phyloP scores from a whole-genome alignment of 2,329 filamentous ascomycete species.

The Cladophialophora bantiana region DNA sequence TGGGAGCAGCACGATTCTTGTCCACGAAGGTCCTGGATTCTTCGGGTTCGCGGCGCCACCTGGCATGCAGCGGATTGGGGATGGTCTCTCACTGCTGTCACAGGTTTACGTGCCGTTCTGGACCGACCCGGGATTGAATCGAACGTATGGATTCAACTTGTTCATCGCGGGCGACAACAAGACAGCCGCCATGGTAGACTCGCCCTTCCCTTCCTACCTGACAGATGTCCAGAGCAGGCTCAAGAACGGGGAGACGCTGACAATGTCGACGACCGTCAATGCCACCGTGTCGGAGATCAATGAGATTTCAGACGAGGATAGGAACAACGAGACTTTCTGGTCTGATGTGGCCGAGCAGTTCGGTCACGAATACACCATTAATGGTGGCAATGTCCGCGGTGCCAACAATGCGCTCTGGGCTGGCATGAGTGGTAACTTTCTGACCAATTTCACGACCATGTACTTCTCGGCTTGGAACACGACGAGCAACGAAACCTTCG shows the following conservation, averaged over 20 bases:
- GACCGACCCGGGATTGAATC: conserved; percentile 25
- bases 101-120: conserved; percentile 34
- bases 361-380: conserved; percentile 14
- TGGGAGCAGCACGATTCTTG: conserved; percentile 7
- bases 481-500: conserved; percentile 30
- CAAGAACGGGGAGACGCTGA: conserved; percentile 19
- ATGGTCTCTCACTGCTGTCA: conserved; percentile 29
- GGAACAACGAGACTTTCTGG: conserved; percentile 25
- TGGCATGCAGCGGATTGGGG: conserved; percentile 35
- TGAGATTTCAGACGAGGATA: conserved; percentile 20
- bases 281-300: conserved; percentile 32
- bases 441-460: conserved; percentile 28
- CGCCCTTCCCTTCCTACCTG: conserved; percentile 29
- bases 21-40: conserved; percentile 18
- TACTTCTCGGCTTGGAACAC: conserved; percentile 32
- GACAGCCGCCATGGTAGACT: conserved; percentile 29
- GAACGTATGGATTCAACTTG: conserved; percentile 34
- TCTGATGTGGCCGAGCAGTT: conserved; percentile 15
- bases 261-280: conserved; percentile 29
- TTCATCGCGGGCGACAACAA: conserved; percentile 31
- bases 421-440: conserved; percentile 25
- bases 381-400: conserved; percentile 21
- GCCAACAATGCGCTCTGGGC: conserved; percentile 30
- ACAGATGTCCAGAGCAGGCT: conserved; percentile 24
- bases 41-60: conserved; percentile 31